These are phyloP conservation scores for Trichoderma koningii DNA, from an alignment of 2,329 filamentous ascomycete species.

Conservation along the genomic window DNA sequence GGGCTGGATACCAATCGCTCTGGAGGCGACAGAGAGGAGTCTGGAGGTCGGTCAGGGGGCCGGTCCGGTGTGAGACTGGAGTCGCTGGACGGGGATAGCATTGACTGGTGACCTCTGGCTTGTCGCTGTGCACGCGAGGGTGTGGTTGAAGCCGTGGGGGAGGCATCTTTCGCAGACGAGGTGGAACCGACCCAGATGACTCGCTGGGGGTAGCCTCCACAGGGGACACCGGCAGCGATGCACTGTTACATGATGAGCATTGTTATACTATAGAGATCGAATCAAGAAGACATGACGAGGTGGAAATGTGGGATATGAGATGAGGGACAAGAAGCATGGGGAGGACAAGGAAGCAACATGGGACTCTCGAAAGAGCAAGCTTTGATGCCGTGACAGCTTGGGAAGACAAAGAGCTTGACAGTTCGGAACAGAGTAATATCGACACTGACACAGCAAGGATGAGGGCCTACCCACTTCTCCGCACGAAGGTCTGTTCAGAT, in stretches of 20 bases:
- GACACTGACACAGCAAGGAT: background rate
- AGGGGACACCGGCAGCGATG: constrained; percentile 35
- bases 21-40: constrained; percentile 14
- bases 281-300: too few relatives aligned
- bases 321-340: too few relatives aligned
- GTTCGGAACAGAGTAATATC: too few relatives aligned
- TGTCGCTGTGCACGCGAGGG: background rate
- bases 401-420: background rate
- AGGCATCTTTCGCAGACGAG: constrained; percentile 20
- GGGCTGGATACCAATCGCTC: constrained; percentile 16
- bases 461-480: constrained; percentile 26
- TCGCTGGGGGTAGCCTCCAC: constrained; percentile 39
- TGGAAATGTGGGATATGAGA: too few relatives aligned
- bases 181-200: constrained; percentile 36
- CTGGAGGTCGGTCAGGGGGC: constrained; percentile 4
- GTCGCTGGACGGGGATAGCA: constrained; percentile 14
- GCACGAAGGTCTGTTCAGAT: constrained; percentile 36
- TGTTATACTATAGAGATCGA: too few relatives aligned
- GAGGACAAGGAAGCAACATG: too few relatives aligned
- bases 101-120: constrained; percentile 4
- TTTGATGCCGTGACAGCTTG: background rate
- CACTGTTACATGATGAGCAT: constrained; percentile 30
- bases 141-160: background rate
- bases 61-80: constrained; percentile 14
- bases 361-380: background rate